Conservation (phyloP, 164 flowering plant species). For the Dillenia turbinata region DNA sequence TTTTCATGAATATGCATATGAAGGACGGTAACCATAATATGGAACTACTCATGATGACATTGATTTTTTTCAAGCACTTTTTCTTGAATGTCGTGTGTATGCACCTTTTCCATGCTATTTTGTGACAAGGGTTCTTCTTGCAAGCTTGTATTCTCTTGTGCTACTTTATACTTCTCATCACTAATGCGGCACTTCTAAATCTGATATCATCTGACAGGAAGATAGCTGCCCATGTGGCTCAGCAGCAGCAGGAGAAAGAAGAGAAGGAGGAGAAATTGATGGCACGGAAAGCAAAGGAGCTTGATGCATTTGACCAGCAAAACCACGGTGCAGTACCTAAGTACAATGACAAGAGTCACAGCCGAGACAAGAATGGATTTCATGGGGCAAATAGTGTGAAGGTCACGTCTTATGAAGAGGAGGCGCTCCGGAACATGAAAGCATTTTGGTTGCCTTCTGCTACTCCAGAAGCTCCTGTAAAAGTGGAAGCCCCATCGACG, state of each 20-base stretch:
- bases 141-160: no score
- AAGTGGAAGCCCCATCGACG: constrained; percentile 71
- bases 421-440: constrained; percentile 92
- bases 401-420: constrained; percentile 85
- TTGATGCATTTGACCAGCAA: constrained; percentile 94
- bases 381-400: constrained; percentile 99
- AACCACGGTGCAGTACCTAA: constrained; percentile 94
- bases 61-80: no score
- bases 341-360: constrained; percentile 57
- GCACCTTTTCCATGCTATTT: no score
- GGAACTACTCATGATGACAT: no score
- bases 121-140: no score
- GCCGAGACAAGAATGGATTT: constrained; percentile 79
- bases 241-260: constrained; percentile 78
- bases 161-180: no score
- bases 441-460: constrained; percentile 99
- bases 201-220: constrained; percentile 39
- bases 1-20: no score
- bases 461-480: constrained; percentile 82
- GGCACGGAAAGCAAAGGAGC: constrained; percentile 84
- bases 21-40: no score
- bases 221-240: constrained; percentile 70
- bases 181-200: background rate
- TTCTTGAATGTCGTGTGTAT: no score
- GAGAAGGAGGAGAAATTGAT: constrained; percentile 74